These are phyloP conservation scores for Rhizoclosmatium sp. DNA, from an alignment of 192 early-diverging fungal species.

Conservation along the genomic window DNA sequence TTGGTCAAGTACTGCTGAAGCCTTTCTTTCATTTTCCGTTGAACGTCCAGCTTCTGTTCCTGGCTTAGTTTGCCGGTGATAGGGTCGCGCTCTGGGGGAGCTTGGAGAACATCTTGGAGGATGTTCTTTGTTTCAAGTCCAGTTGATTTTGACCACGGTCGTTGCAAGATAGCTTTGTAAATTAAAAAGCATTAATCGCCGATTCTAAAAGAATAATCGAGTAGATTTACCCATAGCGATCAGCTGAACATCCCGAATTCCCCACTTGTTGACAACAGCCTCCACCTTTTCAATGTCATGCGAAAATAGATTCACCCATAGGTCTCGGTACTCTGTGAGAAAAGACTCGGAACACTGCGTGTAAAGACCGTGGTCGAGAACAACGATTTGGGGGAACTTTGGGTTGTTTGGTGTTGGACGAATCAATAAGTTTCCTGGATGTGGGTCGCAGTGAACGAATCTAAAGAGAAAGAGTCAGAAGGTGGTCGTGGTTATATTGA, in stretches of 20 bases:
- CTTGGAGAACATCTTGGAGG: no score
- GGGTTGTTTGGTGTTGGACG: constrained; percentile 46
- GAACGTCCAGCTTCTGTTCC: constrained; percentile 44
- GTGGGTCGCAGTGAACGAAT: constrained; percentile 91
- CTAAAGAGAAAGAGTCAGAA: constrained; percentile 45
- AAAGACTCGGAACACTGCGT: constrained; percentile 76
- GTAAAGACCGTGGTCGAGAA: constrained; percentile 95
- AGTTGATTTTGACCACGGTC: constrained; percentile 58
- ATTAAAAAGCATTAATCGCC: background rate
- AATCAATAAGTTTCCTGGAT: constrained; percentile 77
- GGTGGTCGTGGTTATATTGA: no score
- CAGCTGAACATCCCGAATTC: constrained; percentile 71
- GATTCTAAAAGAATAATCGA: no score
- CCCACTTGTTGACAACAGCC: constrained; percentile 77
- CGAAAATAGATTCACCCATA: constrained; percentile 87
- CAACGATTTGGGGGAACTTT: constrained; percentile 67
- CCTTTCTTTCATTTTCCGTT: constrained; percentile 77
- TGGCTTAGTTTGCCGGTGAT: background rate
- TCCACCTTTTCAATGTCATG: constrained; percentile 70
- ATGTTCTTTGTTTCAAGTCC: no score
- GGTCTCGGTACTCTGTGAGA: constrained; percentile 76
- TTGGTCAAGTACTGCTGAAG: constrained; percentile 76
- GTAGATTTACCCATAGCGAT: constrained; percentile 68
- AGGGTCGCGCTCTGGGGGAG: background rate
- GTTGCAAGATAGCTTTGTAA: constrained; percentile 51